These are phyloP conservation scores for Clarireedia monteithiana DNA, from an alignment of 2,329 filamentous ascomycete species.

Conservation along the genomic window DNA sequence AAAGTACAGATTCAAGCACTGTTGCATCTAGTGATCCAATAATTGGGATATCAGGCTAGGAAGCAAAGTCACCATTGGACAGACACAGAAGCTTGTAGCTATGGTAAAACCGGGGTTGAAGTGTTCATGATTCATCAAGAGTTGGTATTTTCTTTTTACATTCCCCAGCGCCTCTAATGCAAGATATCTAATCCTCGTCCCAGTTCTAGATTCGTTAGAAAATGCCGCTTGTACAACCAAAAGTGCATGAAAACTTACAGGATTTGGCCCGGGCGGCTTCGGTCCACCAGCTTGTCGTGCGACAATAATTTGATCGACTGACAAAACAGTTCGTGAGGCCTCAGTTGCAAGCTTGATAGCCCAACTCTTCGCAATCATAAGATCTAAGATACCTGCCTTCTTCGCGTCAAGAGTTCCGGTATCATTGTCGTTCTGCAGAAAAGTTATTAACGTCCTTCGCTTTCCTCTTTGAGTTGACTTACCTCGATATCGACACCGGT, in stretches of 20 bases:
- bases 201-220: constrained; percentile 27
- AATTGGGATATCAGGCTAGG: no score
- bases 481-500: constrained; percentile 91
- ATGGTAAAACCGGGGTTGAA: no score
- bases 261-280: constrained; percentile 91
- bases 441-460: constrained; percentile 11
- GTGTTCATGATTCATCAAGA: constrained; percentile 10
- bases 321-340: constrained; percentile 85
- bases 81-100: no score
- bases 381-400: constrained; percentile 82
- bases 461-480: constrained; percentile 19
- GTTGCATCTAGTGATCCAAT: no score
- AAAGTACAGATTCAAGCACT: no score
- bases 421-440: constrained; percentile 59
- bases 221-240: neutral
- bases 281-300: constrained; percentile 94
- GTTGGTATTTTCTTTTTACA: constrained; percentile 29
- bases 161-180: constrained; percentile 19
- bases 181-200: constrained; percentile 31
- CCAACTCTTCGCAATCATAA: constrained; percentile 90
- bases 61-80: no score
- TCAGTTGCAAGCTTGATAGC: constrained; percentile 96
- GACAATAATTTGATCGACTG: constrained; percentile 98
- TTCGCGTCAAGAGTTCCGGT: constrained; percentile 79
- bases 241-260: constrained; percentile 33